Evolutionary conservation across 2,329 filamentous ascomycete species (phyloP), one percentile per base, ranked within the genome.

Genomic region (Waltergamsia citrina): DNA sequence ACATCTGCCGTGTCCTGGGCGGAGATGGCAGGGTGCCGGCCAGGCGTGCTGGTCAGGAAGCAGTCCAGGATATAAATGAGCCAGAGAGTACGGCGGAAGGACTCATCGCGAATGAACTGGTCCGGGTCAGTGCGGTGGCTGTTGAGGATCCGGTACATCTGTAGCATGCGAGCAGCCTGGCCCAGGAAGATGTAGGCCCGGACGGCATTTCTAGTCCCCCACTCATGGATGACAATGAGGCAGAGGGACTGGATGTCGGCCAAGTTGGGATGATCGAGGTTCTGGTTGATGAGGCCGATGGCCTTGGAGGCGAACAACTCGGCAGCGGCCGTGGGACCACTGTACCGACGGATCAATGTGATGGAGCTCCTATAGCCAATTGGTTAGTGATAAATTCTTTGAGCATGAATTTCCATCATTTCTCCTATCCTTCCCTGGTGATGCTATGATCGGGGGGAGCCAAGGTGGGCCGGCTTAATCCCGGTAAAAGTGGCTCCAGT

Each of bases 21-120:
- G 2, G 70, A 69, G 17, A 77, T 55, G 5, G 72, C 71, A 3
- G 73, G 64, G 44, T 69, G 70, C 19, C 73, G 71, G 33, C 73
- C 73, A 10, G 73, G 72, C 35, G 71, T 76, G 56, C 71, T 75
- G 14, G 72, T 76, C 28, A 78, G 55, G 43, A 78, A 69, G 49
- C 71, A 78, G 51, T 78, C 73, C 30, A 78, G 63, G 28, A 78
- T 71, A 50, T 78, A 77, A 41, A 76, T 70, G 35, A 78, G 60
- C 73, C 73, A 78, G 32, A 78, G 53, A 3, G 72, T 75, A 23
- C 73, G 71, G 33, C 73, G 70, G 50, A 75, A 71, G 1, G 71
- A 73, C 50, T 78, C 73, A 31, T 77, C 71, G 42, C 72, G 69
- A 10, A 75, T 63, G 48, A 77, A 78, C 44, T 71, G 68, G 43